These are phyloP conservation scores for Hericium rajendrae DNA, from an alignment of 768 basidiomycete genomes.

Conservation along the genomic window DNA sequence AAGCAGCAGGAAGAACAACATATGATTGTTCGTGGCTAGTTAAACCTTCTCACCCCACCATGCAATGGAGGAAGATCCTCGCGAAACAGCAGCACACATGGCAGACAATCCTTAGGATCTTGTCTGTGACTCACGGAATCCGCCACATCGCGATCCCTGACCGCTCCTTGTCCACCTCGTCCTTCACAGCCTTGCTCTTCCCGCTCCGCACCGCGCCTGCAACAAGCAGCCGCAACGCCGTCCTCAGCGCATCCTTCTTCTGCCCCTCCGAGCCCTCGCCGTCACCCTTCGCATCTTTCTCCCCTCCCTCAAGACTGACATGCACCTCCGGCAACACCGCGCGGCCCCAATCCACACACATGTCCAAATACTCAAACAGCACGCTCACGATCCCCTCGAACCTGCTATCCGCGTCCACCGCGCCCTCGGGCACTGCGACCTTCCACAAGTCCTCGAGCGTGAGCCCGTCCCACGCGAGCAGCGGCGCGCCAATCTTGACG, in stretches of 20 bases:
- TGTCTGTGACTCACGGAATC: conserved; percentile 31
- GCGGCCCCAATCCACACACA: conserved; percentile 56
- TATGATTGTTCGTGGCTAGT: too few relatives aligned
- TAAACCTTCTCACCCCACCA: too few relatives aligned
- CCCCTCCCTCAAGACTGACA: conserved; percentile 9
- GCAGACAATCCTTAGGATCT: too few relatives aligned
- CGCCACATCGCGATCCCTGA: conserved; percentile 62
- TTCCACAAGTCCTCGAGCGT: conserved; percentile 52
- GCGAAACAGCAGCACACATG: too few relatives aligned
- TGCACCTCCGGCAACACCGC: conserved; percentile 25
- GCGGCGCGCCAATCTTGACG: conserved; percentile 49
- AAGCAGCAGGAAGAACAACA: too few relatives aligned
- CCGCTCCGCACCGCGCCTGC: conserved; percentile 46
- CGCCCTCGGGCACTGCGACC: conserved; percentile 30
- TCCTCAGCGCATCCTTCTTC: conserved; percentile 33
- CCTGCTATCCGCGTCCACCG: conserved; percentile 23
- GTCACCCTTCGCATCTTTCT: conserved; percentile 13
- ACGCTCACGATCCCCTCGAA: conserved; percentile 48
- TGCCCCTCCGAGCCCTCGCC: conserved; percentile 11
- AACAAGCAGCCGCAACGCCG: conserved; percentile 41
- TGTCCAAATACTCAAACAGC: conserved; percentile 47
- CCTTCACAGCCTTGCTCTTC: conserved; percentile 42
- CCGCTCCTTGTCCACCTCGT: conserved; percentile 46
- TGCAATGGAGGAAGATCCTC: too few relatives aligned
- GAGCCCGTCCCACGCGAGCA: conserved; percentile 53